Evolutionary conservation across 2,329 filamentous ascomycete genomes (phyloP).

Genomic region (Calcarisporium arbuscula): DNA sequence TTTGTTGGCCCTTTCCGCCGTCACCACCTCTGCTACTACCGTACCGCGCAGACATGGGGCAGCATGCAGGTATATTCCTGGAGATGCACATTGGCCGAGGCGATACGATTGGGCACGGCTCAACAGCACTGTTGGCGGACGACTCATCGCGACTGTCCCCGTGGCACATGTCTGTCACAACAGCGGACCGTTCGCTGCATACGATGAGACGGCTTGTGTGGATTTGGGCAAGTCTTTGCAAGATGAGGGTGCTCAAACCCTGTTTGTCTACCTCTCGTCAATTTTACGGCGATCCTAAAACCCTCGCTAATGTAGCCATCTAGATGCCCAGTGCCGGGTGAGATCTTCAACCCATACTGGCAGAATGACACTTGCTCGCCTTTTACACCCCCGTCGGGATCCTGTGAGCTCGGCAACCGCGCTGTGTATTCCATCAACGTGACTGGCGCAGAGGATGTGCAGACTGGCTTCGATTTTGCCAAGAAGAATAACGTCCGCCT

Average conservation of each 20-base stretch:
- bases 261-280: too few species aligned
- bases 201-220: conserved; percentile 35
- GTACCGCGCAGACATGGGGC: neutral
- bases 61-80: neutral
- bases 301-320: too few species aligned
- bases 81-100: neutral
- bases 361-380: conserved; percentile 24
- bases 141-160: conserved; percentile 38
- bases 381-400: conserved; percentile 27
- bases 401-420: conserved; percentile 33
- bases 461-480: conserved; percentile 25
- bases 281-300: too few species aligned
- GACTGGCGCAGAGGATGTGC: conserved; percentile 19
- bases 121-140: neutral
- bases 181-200: too few species aligned
- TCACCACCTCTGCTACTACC: too few species aligned
- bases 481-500: conserved; percentile 24
- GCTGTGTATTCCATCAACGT: conserved; percentile 27
- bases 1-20: too few species aligned
- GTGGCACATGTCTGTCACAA: conserved; percentile 44
- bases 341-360: conserved; percentile 24
- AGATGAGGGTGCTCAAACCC: too few species aligned
- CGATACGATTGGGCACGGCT: neutral
- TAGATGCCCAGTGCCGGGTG: too few species aligned
- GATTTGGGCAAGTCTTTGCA: too few species aligned